A percentile compares a stretch with the other conserved stretches of the same genome.
These are phyloP conservation scores for Fraxinus xanthoxyloides DNA, from an alignment of 305 asterid species.

Conservation along the genomic window DNA sequence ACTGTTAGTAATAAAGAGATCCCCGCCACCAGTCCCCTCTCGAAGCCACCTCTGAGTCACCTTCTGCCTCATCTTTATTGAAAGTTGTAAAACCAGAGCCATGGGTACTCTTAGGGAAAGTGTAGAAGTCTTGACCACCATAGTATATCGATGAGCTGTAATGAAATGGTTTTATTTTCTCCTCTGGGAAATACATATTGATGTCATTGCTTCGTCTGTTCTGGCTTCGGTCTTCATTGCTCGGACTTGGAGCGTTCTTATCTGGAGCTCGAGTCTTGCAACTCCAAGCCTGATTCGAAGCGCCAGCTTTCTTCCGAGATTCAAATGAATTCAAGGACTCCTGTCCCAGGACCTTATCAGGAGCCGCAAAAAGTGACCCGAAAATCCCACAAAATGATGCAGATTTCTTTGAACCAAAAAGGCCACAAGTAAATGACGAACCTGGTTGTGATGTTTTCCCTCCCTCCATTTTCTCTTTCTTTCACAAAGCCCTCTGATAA, in stretches of 20 bases:
- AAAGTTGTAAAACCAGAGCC: slow-evolving; percentile 37
- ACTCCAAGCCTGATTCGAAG: slow-evolving; percentile 39
- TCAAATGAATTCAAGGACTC: slow-evolving; percentile 31
- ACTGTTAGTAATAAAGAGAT: slow-evolving; percentile 64
- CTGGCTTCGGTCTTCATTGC: slow-evolving; percentile 32
- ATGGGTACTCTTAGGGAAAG: slow-evolving; percentile 56
- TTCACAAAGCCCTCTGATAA: neutral
- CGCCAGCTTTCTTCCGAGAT: slow-evolving; percentile 42
- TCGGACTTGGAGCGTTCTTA: slow-evolving; percentile 14
- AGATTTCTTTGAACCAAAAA: slow-evolving; percentile 68
- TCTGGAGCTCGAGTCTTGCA: slow-evolving; percentile 40
- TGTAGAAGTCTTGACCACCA: slow-evolving; percentile 79
- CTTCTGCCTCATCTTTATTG: slow-evolving; percentile 62
- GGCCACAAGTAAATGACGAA: slow-evolving; percentile 78
- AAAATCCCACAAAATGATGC: slow-evolving; percentile 51
- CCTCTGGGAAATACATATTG: slow-evolving; percentile 43
- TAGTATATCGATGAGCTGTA: slow-evolving; percentile 82
- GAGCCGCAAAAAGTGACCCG: slow-evolving; percentile 57
- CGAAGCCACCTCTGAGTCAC: slow-evolving; percentile 67
- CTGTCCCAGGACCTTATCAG: slow-evolving; percentile 48
- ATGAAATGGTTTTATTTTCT: slow-evolving; percentile 58
- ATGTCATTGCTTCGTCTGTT: slow-evolving; percentile 28
- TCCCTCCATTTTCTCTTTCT: slow-evolving; percentile 53
- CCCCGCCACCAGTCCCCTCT: slow-evolving; percentile 98
- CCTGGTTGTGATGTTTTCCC: slow-evolving; percentile 54